Conservation (phyloP, 352 stramenopile genomes). For the Phytophthora lateralis region DNA sequence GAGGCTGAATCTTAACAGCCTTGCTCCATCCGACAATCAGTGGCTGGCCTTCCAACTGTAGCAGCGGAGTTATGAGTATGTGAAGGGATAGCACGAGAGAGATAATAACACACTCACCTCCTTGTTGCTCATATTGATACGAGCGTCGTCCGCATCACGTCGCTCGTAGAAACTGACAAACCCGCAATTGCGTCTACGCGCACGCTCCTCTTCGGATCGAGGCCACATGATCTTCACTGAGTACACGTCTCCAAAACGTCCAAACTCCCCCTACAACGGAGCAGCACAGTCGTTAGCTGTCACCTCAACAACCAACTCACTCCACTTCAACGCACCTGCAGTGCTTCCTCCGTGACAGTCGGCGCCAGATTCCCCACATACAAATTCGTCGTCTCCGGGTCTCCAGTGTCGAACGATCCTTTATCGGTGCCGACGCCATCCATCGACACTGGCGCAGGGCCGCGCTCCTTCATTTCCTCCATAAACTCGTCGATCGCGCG, state of each 20-base stretch:
- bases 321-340: conserved; percentile 50
- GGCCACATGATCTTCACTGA: conserved; percentile 99
- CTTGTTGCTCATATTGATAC: conserved; percentile 66
- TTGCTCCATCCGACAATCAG: conserved; percentile 87
- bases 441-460: conserved; percentile 29
- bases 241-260: conserved; percentile 91
- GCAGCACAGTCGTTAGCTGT: conserved; percentile 8
- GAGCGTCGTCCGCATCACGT: conserved; percentile 83
- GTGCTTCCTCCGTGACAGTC: conserved; percentile 91
- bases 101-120: conserved; percentile 47
- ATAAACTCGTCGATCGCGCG: conserved; percentile 90
- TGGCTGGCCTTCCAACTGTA: conserved; percentile 69
- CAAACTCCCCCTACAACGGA: conserved; percentile 71
- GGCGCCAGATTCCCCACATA: conserved; percentile 95
- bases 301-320: background rate
- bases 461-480: conserved; percentile 87
- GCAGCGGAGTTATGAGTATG: conserved; percentile 1
- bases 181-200: conserved; percentile 89
- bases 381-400: conserved; percentile 92
- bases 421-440: conserved; percentile 33
- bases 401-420: conserved; percentile 86
- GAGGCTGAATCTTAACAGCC: conserved; percentile 74
- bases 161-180: conserved; percentile 96
- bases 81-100: background rate
- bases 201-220: conserved; percentile 93